Evolutionary conservation across 2,329 filamentous ascomycete species (phyloP).

Genomic region (Epichloe sylvatica): DNA sequence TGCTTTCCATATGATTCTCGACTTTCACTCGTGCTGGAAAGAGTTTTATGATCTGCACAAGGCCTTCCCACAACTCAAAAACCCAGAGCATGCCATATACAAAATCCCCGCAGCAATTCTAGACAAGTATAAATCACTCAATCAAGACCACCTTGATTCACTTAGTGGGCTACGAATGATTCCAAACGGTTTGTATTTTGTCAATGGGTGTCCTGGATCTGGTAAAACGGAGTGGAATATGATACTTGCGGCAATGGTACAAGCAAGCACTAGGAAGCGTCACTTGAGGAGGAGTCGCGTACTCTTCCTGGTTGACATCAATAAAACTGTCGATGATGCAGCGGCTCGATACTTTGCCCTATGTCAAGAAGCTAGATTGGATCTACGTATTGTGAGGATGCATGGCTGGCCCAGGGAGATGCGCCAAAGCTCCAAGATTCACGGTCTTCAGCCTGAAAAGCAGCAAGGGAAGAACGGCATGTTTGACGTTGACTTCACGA

Average conservation of each 20-base stretch:
- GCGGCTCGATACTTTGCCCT: slow-evolving; percentile 27
- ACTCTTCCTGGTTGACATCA: slow-evolving; percentile 33
- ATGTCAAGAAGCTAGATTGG: slow-evolving; percentile 21
- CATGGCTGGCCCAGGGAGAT: slow-evolving; percentile 27
- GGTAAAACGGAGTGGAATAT: slow-evolving; percentile 36
- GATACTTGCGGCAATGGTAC: slow-evolving; percentile 25
- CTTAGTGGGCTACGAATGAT: slow-evolving; percentile 22
- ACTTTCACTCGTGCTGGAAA: slow-evolving; percentile 15
- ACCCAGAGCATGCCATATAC: slow-evolving; percentile 12
- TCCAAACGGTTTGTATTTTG: slow-evolving; percentile 28
- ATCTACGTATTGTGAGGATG: slow-evolving; percentile 24
- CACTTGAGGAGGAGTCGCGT: slow-evolving; percentile 19
- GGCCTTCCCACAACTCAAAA: slow-evolving; percentile 19
- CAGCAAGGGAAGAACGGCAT: not conserved
- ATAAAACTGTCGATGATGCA: slow-evolving; percentile 32
- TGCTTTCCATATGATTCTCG: slow-evolving; percentile 20
- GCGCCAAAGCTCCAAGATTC: slow-evolving; percentile 17
- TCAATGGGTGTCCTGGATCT: slow-evolving; percentile 33
- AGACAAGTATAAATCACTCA: slow-evolving; percentile 19
- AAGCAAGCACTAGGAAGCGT: slow-evolving; percentile 14
- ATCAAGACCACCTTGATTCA: slow-evolving; percentile 24
- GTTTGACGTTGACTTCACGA: slow-evolving; percentile 19
- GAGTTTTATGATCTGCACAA: slow-evolving; percentile 13
- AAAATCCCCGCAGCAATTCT: slow-evolving; percentile 14
- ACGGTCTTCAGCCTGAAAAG: slow-evolving; percentile 4